Conservation (phyloP, 768 basidiomycete species). For the Dioszegia aurantiaca region DNA sequence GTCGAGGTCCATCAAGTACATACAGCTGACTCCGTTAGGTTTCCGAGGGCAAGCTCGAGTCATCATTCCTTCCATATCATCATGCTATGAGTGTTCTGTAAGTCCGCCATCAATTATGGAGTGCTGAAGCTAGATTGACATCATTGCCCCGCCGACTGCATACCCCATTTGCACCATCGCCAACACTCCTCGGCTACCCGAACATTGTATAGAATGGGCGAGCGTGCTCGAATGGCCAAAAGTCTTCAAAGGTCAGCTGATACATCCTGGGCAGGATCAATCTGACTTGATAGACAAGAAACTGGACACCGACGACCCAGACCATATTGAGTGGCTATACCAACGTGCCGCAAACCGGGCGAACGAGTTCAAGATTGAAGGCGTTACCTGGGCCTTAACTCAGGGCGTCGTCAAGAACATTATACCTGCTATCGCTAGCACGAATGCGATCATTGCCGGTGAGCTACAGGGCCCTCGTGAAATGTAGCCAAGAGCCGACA, state of each 20-base stretch:
- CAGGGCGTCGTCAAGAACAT: slow-evolving; percentile 99
- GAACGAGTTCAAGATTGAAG: slow-evolving; percentile 92
- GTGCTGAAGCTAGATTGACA: slow-evolving; percentile 62
- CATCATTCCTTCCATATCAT: slow-evolving; percentile 88
- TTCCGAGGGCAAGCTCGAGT: slow-evolving; percentile 98
- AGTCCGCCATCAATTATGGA: slow-evolving; percentile 11
- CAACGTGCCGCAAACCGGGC: slow-evolving; percentile 75
- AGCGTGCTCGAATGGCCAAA: slow-evolving; percentile 98
- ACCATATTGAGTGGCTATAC: slow-evolving; percentile 93
- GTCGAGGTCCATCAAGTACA: too few species aligned
- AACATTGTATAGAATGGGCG: slow-evolving; percentile 99
- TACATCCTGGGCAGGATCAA: neutral
- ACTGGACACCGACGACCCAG: slow-evolving; percentile 94
- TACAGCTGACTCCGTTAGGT: slow-evolving; percentile 57
- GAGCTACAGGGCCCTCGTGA: slow-evolving; percentile 27
- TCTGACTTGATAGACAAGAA: slow-evolving; percentile 68
- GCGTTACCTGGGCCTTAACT: slow-evolving; percentile 94
- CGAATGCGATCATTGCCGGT: slow-evolving; percentile 98
- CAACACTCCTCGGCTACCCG: slow-evolving; percentile 94
- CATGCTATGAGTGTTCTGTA: slow-evolving; percentile 93
- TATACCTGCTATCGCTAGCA: slow-evolving; percentile 97
- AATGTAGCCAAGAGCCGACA: slow-evolving; percentile 21
- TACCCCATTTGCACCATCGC: slow-evolving; percentile 99
- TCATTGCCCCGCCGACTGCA: slow-evolving; percentile 93
- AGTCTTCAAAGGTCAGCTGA: slow-evolving; percentile 69